Base-by-base conservation (phyloP, 1,284 basidiomycete species). In the Leucoagaricus sp. region DNA sequence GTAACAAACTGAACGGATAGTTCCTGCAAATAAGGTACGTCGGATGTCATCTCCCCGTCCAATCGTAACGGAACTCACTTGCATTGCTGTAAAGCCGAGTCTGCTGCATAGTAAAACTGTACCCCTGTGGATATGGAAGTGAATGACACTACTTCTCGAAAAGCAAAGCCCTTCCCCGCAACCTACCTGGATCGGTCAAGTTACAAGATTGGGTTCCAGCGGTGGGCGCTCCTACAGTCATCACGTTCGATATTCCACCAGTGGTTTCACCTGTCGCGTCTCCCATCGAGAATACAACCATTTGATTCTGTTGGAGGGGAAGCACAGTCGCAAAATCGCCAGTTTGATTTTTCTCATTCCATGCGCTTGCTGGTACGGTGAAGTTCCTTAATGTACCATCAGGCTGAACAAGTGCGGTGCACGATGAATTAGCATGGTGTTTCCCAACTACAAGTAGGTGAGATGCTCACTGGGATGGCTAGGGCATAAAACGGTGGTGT, bases 191-290 rank as follows among this genome's bases (percentile, higher is more conserved):
- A 57, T 61, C 60, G 13, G 60, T 61, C 0, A 58, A 63, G 58
- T 67, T 60, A 42, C 67, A 69, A 3, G 21, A 19, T 23, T 12
- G 21, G n/a, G 42, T 38, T 3, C 58, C 60, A 13, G 47, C 57
- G 9, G 55, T 23, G 4, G 64, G 59, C 8, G 58, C 44, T 3
- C 60, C 66, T 9, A 69, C 63, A 4, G 60, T 64, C 51, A 63
- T 48, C 17, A 65, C 21, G 12, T 47, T 45, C 3, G 65, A 57
- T 23, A 63, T 60, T 15, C 66, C 65, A 19, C 66, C 66, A 25
- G 65, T 57, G 10, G 63, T 63, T 36, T 58, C 49, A 9, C 63
- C 67, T 6, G 62, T 63, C 7, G 66, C 63, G 38, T 69, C 67
- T 8, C 63, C 65, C 63, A 69, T 65, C 40, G 60, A 56, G 28